Base-by-base conservation (phyloP, 805 yeast species). In the Teunomyces atbi region DNA sequence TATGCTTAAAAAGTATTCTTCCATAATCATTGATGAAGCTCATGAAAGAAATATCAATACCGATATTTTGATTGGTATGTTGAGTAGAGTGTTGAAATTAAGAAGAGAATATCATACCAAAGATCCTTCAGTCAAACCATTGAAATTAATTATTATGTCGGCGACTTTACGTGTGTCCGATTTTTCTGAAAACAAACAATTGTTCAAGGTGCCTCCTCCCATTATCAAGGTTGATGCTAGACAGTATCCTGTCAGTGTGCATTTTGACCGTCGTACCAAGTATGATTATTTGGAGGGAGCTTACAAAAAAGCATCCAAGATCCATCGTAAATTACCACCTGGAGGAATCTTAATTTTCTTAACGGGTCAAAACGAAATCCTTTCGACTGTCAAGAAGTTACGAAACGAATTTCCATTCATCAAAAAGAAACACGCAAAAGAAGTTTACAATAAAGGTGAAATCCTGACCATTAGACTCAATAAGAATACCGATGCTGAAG, bases 41-140 rank as follows among this genome's bases (percentile, higher is more conserved):
- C 99, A 94, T 64, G 99, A 94, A 65, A 80, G 99, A 63, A 92
- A 90, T 61, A 83, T 92, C 50, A 94, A 94, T 61, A 94, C 99
- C 0, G 99, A 94, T 67, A 92, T 94, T 41, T 73, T 94, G 46
- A 90, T 94, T 51, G 99, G 99, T 41, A 86, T 94, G 85, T 71
- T 94, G 43, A 89, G 96, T 60, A 82, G 99, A 55, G 85, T 91
- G 13, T 79, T 89, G 49, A 81, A 76, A 52, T 73, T 92, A 33
- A 81, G 99, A 58, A 57, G 76, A 45, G 74, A 78, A 50, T 76
- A 79, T 42, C 73, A 74, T 57, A 58, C 53, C 2, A 62, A 74
- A 44, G 69, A 82, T 52, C 82, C 86, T 1, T 35, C 44, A 0
- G 65, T 67, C 57, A 80, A 76, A 50, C 90, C 86, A 10, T 72